Evolutionary conservation across 192 early-diverging fungal genomes (phyloP).

Genomic region (Jimgerdemannia flammicorona): DNA sequence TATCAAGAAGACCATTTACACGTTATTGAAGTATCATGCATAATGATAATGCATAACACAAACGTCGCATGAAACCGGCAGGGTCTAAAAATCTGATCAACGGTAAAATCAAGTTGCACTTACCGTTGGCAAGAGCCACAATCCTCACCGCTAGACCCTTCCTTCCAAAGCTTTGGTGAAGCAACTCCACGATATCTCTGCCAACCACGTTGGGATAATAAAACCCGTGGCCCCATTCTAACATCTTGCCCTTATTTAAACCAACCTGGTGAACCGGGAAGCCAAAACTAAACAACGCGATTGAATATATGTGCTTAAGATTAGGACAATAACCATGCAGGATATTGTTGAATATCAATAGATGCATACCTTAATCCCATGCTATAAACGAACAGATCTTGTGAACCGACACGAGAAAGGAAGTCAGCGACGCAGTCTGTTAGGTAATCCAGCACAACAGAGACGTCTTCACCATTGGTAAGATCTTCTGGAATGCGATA

Average conservation of each 20-base stretch:
- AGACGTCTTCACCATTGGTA: conserved; percentile 48
- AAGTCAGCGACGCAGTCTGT: conserved; percentile 49
- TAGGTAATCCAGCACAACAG: conserved; percentile 75
- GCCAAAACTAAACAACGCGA: conserved; percentile 57
- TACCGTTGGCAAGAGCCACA: conserved; percentile 76
- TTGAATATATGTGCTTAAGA: too few relatives aligned
- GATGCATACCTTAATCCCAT: conserved; percentile 35
- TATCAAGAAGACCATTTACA: conserved; percentile 42
- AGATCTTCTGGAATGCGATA: conserved; percentile 65
- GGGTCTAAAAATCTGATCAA: conserved; percentile 58
- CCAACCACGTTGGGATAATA: conserved; percentile 68
- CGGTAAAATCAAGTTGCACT: conserved; percentile 38
- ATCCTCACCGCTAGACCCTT: conserved; percentile 72
- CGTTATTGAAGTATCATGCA: neutral
- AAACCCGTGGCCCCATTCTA: conserved; percentile 84
- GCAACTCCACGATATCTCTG: conserved; percentile 75
- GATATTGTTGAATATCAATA: conserved; percentile 45
- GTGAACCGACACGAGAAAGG: conserved; percentile 38
- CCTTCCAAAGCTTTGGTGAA: conserved; percentile 66
- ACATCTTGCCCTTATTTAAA: conserved; percentile 53
- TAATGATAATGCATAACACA: conserved; percentile 32
- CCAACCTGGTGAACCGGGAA: conserved; percentile 80
- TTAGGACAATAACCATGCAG: conserved; percentile 42
- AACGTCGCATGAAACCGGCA: conserved; percentile 60
- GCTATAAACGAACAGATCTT: conserved; percentile 75